Percentiles rank a stretch among this genome's conserved stretches.
Conservation (phyloP, 306 rosid genomes). For the Phaseolus lunatus region DNA sequence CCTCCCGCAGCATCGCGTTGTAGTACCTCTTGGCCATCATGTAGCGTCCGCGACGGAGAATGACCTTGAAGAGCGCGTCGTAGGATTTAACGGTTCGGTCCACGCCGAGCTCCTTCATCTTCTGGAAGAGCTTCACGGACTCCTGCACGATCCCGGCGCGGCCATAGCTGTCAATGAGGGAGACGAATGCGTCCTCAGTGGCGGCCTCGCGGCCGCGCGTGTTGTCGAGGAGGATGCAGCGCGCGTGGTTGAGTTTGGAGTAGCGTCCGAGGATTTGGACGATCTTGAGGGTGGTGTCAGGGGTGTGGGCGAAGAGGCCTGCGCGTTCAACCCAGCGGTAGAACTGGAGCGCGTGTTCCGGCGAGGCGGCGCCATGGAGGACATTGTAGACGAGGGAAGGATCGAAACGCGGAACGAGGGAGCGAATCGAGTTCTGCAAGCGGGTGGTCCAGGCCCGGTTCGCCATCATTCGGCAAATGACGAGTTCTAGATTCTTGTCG, state of each 20-base stretch:
- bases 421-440: slow-evolving; percentile 77
- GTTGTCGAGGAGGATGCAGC: slow-evolving; percentile 74
- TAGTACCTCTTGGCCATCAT: slow-evolving; percentile 94
- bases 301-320: slow-evolving; percentile 69
- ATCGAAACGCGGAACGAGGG: slow-evolving; percentile 71
- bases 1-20: slow-evolving; percentile 81
- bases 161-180: slow-evolving; percentile 78
- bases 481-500: slow-evolving; percentile 58
- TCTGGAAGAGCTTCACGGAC: slow-evolving; percentile 78
- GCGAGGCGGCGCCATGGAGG: slow-evolving; percentile 63
- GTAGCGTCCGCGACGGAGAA: slow-evolving; percentile 74
- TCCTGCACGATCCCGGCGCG: slow-evolving; percentile 89
- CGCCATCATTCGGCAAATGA: slow-evolving; percentile 75
- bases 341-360: slow-evolving; percentile 84
- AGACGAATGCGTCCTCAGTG: slow-evolving; percentile 76
- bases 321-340: slow-evolving; percentile 92
- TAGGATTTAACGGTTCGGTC: slow-evolving; percentile 64
- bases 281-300: slow-evolving; percentile 78
- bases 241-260: slow-evolving; percentile 85
- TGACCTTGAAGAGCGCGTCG: slow-evolving; percentile 80
- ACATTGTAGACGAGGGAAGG: slow-evolving; percentile 75
- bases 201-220: slow-evolving; percentile 57
- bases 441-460: slow-evolving; percentile 97
- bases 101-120: slow-evolving; percentile 77
- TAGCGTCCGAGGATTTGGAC: slow-evolving; percentile 75